Evolutionary conservation across 352 stramenopile species (phyloP), one percentile per base, ranked within the genome.

Genomic region (Phytophthora parvispora): DNA sequence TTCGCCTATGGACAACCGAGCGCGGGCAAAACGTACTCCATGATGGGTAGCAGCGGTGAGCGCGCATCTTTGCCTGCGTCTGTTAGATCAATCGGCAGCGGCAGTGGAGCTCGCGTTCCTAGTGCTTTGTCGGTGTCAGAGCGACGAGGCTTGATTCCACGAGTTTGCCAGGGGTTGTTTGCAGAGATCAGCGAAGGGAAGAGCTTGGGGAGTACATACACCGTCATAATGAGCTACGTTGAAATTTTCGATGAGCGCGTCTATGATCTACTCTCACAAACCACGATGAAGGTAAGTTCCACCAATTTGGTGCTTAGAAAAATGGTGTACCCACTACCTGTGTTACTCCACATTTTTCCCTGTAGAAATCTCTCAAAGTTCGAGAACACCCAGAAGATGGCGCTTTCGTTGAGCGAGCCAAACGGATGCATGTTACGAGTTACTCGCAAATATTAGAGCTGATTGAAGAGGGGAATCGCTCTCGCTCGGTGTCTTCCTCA

Each of bases 211-310:
- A 47, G 40, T n/a, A 61, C 70, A 18, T 77, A 66, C 51, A 59
- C 72, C 25, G 63, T 93, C 3, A 72, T 91, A 52, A 76, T 95
- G 50, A 94, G 84, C 61, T 95, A 91, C 60, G 78, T 94, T n/a
- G 88, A 94, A 61, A 89, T 95, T 24, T 93, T 92, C 58, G 81
- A 94, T 20, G 86, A 96, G 36, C 85, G 60, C 48, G 85, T 93
- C 8, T 94, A 91, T 40, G 86, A 94, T 40, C 47, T 96, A 10
- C 69, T 96, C 3, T 67, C 65, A 20, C 64, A 76, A 24, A 24
- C 63, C 24, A 51, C 28, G 10, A 32, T 40, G 25, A 86, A 86
- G 64, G 76, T 69, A 75, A 69, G n/a, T n/a, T n/a, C n/a, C n/a
- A n/a, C n/a, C n/a, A n/a, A n/a, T n/a, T n/a, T n/a, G n/a, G n/a